phyloP scores from a whole-genome alignment of 345 rosid genomes.

The Luvunga scandens region DNA sequence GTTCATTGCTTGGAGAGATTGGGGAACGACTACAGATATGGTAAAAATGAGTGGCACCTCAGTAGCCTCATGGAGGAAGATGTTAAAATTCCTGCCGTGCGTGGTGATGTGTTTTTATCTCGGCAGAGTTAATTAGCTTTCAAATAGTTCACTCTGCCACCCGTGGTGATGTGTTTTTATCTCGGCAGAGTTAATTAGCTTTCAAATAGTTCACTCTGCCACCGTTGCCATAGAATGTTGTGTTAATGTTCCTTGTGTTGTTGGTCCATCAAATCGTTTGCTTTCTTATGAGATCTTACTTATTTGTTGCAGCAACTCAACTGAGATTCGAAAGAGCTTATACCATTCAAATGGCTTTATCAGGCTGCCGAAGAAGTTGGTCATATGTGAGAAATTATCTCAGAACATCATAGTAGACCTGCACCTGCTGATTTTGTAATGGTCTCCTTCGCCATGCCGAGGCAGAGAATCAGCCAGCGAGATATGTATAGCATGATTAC shows the following conservation, averaged over 20 bases:
- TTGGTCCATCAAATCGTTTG: neutral
- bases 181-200: neutral
- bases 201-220: neutral
- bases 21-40: neutral
- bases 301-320: constrained; percentile 32
- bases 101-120: neutral
- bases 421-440: constrained; percentile 5
- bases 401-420: neutral
- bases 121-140: neutral
- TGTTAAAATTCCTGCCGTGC: neutral
- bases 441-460: neutral
- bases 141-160: neutral
- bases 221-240: neutral
- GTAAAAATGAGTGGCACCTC: neutral
- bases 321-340: constrained; percentile 19
- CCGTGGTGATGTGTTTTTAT: neutral
- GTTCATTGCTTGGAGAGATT: neutral
- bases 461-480: constrained; percentile 8
- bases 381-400: neutral
- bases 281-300: neutral
- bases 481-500: constrained; percentile 18
- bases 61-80: neutral
- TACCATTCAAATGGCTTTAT: constrained; percentile 4
- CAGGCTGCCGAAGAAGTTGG: constrained; percentile 14
- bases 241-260: neutral